These are phyloP conservation scores for Aspergillus melleus DNA, from an alignment of 2,329 filamentous ascomycete genomes.

Conservation along the genomic window DNA sequence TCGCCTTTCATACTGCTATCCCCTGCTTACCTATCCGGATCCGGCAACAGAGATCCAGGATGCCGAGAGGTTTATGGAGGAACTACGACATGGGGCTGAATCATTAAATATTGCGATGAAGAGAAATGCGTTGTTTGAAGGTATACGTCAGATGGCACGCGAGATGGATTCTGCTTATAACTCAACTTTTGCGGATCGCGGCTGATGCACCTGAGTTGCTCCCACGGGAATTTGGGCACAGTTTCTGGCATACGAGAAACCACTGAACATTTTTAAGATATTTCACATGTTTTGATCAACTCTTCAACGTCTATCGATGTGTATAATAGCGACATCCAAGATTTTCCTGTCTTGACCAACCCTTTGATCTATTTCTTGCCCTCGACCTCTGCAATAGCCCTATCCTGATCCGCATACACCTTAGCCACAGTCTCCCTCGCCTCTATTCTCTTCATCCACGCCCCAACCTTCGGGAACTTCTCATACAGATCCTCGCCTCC, in stretches of 20 bases:
- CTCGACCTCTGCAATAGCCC: neutral
- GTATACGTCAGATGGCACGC: constrained; percentile 21
- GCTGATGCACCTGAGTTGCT: neutral
- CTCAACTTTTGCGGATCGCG: constrained; percentile 12
- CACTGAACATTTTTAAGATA: no score
- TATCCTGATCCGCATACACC: neutral
- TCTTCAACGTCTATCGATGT: neutral
- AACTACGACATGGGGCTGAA: constrained; percentile 22
- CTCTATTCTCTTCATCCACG: neutral
- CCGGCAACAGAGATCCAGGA: constrained; percentile 23
- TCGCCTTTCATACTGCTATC: constrained; percentile 19
- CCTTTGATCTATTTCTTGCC: neutral
- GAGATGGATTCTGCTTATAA: constrained; percentile 25
- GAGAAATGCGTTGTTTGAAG: constrained; percentile 23
- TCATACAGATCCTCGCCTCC: neutral
- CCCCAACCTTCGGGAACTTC: neutral
- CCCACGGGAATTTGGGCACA: no score
- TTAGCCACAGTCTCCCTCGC: neutral
- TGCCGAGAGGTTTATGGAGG: constrained; percentile 23
- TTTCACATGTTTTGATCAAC: no score
- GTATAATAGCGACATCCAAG: neutral
- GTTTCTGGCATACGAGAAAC: no score
- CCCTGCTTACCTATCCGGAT: constrained; percentile 21
- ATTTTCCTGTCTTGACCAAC: neutral
- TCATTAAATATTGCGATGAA: constrained; percentile 17